Evolutionary conservation across 768 basidiomycete genomes (phyloP).

Genomic region (Trametes punicea): DNA sequence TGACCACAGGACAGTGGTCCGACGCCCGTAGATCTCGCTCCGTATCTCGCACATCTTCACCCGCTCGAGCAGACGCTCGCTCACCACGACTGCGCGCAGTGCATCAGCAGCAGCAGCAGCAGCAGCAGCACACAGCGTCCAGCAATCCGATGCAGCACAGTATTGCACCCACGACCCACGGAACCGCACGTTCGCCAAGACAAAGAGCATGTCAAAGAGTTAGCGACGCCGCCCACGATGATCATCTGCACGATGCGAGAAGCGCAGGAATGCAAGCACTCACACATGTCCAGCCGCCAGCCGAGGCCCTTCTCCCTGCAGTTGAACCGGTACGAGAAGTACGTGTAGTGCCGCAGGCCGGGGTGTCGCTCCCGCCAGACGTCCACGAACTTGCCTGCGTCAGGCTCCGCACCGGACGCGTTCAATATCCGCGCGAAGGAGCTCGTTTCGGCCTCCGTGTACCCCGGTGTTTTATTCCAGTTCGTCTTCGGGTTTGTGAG

Average conservation of each 20-base stretch:
- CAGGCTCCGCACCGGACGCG: constrained; percentile 36
- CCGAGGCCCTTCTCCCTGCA: constrained; percentile 78
- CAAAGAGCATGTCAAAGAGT: not conserved
- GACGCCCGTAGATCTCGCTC: constrained; percentile 85
- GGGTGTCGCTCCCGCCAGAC: constrained; percentile 77
- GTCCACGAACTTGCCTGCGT: constrained; percentile 54
- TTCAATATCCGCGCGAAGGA: constrained; percentile 68
- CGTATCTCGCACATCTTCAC: constrained; percentile 85
- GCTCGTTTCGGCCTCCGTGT: constrained; percentile 78
- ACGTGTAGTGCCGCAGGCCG: constrained; percentile 70
- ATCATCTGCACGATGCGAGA: not conserved
- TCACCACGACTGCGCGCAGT: constrained; percentile 58
- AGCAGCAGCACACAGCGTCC: not conserved
- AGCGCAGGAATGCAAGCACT: constrained; percentile 18
- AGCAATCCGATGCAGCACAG: too few species aligned
- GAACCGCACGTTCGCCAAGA: too few species aligned
- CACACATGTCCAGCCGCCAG: constrained; percentile 88
- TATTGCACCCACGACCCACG: too few species aligned
- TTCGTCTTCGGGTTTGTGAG: constrained; percentile 66
- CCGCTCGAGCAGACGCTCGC: constrained; percentile 59
- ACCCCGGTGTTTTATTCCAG: constrained; percentile 88
- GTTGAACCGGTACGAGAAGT: constrained; percentile 82
- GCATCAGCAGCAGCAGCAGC: not conserved
- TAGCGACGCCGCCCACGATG: not conserved
- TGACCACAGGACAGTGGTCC: constrained; percentile 77